A percentile compares a stretch with the other conserved stretches of the same genome.
These are phyloP conservation scores for Coffea humblotiana DNA, from an alignment of 305 asterid species.

Conservation along the genomic window DNA sequence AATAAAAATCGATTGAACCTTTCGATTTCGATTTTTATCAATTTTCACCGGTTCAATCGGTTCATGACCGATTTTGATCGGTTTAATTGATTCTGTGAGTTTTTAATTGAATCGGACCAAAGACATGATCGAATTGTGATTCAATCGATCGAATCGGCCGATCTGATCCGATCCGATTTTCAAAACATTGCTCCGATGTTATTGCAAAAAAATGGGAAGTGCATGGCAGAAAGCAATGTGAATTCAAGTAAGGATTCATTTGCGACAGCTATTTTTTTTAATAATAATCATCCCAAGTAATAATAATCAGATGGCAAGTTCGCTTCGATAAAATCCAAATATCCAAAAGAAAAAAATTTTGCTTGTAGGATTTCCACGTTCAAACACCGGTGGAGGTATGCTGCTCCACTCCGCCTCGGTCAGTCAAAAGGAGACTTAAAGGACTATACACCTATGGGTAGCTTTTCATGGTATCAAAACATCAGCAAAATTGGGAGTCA, in stretches of 20 bases:
- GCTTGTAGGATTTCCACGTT: neutral
- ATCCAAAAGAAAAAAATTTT: conserved; percentile 3
- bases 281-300: no score
- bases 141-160: no score
- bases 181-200: no score
- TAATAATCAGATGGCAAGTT: neutral
- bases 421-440: neutral
- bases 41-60: no score
- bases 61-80: no score
- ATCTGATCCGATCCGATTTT: no score
- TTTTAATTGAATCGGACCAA: no score
- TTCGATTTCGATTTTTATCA: no score
- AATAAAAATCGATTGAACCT: no score
- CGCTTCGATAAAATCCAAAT: neutral
- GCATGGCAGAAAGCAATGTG: neutral
- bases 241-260: neutral
- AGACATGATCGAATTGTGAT: no score
- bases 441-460: neutral
- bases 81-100: no score
- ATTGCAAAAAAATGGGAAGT: neutral
- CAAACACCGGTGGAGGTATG: neutral
- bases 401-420: neutral
- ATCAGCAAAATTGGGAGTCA: neutral
- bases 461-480: conserved; percentile 8
- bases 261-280: neutral